These are phyloP conservation scores for Phytophthora aleatoria DNA, from an alignment of 352 stramenopile genomes.

Conservation along the genomic window DNA sequence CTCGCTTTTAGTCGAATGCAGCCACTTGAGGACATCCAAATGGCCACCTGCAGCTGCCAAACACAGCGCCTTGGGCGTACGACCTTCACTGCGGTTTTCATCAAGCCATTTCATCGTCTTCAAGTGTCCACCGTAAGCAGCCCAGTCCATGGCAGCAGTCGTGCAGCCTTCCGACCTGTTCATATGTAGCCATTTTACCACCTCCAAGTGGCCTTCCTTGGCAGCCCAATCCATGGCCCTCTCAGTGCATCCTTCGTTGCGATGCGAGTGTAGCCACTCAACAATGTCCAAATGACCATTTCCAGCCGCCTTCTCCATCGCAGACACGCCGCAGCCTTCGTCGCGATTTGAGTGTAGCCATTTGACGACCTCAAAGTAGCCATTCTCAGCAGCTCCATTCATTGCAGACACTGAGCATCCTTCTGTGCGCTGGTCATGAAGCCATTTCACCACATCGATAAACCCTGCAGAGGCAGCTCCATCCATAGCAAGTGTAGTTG, in stretches of 20 bases:
- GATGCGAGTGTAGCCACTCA: conserved; percentile 24
- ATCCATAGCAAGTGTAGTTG: conserved; percentile 26
- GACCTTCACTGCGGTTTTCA: conserved; percentile 18
- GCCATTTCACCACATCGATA: conserved; percentile 22
- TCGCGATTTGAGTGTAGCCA: conserved; percentile 20
- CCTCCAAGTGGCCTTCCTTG: conserved; percentile 26
- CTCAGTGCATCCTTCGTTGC: conserved; percentile 26
- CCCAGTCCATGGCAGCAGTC: conserved; percentile 28
- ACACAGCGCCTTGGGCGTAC: conserved; percentile 15
- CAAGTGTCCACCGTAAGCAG: conserved; percentile 21
- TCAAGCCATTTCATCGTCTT: conserved; percentile 24
- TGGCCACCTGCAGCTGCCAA: conserved; percentile 19
- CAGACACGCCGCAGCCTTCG: conserved; percentile 24
- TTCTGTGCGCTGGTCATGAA: conserved; percentile 19
- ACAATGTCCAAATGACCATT: conserved; percentile 31
- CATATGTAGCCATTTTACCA: conserved; percentile 30
- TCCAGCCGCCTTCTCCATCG: conserved; percentile 32
- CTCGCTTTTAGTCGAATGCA: conserved; percentile 8
- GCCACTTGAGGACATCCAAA: conserved; percentile 27
- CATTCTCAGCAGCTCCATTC: conserved; percentile 29
- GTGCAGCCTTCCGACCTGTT: conserved; percentile 25
- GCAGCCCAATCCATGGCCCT: conserved; percentile 34
- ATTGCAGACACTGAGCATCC: conserved; percentile 22
- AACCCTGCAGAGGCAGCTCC: conserved; percentile 18
- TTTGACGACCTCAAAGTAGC: conserved; percentile 17